A percentile compares a stretch with the other conserved stretches of the same genome.
Conservation (phyloP, 305 asterid genomes). For the Rubia peregrina region DNA sequence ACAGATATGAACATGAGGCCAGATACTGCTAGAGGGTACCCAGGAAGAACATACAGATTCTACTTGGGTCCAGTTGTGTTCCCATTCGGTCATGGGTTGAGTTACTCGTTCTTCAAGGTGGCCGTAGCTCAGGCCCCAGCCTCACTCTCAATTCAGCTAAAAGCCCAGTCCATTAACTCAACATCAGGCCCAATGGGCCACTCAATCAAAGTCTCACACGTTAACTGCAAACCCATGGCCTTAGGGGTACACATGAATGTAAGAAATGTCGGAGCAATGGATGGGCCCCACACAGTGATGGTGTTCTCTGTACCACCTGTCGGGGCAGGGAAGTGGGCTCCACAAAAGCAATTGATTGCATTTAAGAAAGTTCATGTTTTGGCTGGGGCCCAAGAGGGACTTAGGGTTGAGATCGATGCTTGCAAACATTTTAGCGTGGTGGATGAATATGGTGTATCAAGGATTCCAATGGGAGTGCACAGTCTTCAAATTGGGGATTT, state of each 20-base stretch:
- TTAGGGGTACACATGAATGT: slow-evolving; percentile 48
- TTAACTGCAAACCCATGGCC: slow-evolving; percentile 44
- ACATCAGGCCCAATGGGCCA: slow-evolving; percentile 20
- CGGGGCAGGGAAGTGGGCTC: slow-evolving; percentile 9
- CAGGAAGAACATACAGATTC: slow-evolving; percentile 77
- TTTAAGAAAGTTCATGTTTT: slow-evolving; percentile 54
- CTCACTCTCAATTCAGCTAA: slow-evolving; percentile 29
- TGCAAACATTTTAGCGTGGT: slow-evolving; percentile 62
- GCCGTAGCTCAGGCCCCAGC: slow-evolving; percentile 40
- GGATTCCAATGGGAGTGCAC: slow-evolving; percentile 71
- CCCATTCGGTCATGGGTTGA: slow-evolving; percentile 65
- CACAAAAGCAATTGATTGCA: slow-evolving; percentile 44
- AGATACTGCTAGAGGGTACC: slow-evolving; percentile 61
- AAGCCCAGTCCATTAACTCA: slow-evolving; percentile 19
- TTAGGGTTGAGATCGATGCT: slow-evolving; percentile 31
- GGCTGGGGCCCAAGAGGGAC: slow-evolving; percentile 31
- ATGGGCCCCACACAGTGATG: slow-evolving; percentile 64
- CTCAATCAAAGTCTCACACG: slow-evolving; percentile 49
- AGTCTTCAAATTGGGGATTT: slow-evolving; percentile 61
- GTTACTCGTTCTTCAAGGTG: slow-evolving; percentile 46
- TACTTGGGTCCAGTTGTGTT: slow-evolving; percentile 71
- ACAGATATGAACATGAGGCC: slow-evolving; percentile 71
- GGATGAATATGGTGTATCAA: slow-evolving; percentile 56
- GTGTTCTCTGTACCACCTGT: slow-evolving; percentile 37
- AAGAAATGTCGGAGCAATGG: slow-evolving; percentile 54